Evolutionary conservation across 805 yeast genomes (phyloP), one percentile per base, ranked within the genome.

Genomic region (Metschnikowia lunata): DNA sequence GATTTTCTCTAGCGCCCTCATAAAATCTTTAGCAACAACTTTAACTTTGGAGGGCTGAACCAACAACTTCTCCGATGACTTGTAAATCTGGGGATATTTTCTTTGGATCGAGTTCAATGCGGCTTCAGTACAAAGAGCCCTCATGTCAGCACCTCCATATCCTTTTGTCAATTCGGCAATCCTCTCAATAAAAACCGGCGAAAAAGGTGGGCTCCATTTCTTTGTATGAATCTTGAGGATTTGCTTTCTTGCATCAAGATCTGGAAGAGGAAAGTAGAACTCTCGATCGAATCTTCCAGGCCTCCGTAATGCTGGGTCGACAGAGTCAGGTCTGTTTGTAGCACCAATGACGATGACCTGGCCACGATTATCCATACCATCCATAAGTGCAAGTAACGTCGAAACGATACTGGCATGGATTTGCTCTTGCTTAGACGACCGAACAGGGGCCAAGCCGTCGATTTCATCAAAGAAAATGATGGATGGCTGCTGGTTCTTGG

Each of bases 291-390:
- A 93, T 63, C 99, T 76, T 1, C 99, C 99, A 0, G 99, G 99
- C 56, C 99, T 78, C 59, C 99, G 78, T 46, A 93, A 72, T 0
- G 99, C 99, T 1, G 99, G 97, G 64, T 93, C 99, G n/a, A 93
- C 87, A 0, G 97, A 86, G 66, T 93, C 98, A 0, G 99, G 99
- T 59, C 99, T 74, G 66, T 93, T 93, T 0, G 99, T 93, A 1
- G 99, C 99, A 47, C 99, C 99, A 55, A 93, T 90, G 2, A 93
- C 97, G 51, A 93, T 91, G 14, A 93, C 98, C 61, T 93, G 98
- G 7, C 99, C 99, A 61, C 98, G 80, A 55, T 89, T 89, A 62
- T 91, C 98, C 98, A 93, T 93, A 56, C 99, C 99, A 64, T 93
- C 99, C 99, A 93, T 93, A 41, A 93, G 69, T 0, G 99, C 98